Conservation (phyloP, 2,329 filamentous ascomycete species). For the Colletotrichum spaethianum region DNA sequence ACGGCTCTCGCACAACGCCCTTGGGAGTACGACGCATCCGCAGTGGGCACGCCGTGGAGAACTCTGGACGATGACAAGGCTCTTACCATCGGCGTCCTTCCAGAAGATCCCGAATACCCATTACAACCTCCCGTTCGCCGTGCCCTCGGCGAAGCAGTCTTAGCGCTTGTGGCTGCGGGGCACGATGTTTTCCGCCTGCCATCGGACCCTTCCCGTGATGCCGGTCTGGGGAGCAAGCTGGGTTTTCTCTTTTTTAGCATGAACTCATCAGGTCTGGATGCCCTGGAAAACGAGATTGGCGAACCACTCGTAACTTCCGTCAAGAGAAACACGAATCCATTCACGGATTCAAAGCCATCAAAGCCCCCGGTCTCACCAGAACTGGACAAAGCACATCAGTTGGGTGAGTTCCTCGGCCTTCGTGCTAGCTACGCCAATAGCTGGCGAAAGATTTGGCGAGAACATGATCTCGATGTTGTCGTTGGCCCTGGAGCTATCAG, state of each 20-base stretch:
- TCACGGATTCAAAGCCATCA: conserved; percentile 46
- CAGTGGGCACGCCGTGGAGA: conserved; percentile 62
- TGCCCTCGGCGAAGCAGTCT: conserved; percentile 57
- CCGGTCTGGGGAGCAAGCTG: conserved; percentile 49
- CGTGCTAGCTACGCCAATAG: conserved; percentile 48
- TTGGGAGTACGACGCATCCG: conserved; percentile 61
- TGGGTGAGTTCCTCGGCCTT: conserved; percentile 58
- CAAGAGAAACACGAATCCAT: conserved; percentile 38
- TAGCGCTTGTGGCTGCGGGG: conserved; percentile 56
- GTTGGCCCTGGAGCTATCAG: conserved; percentile 63
- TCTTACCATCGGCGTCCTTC: conserved; percentile 63
- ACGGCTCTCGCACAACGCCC: conserved; percentile 56
- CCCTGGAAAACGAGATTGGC: conserved; percentile 50
- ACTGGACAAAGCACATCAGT: conserved; percentile 52
- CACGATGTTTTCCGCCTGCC: conserved; percentile 58
- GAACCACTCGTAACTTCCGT: conserved; percentile 62
- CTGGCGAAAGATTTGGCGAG: conserved; percentile 59
- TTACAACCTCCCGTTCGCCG: conserved; percentile 66
- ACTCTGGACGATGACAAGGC: conserved; percentile 42
- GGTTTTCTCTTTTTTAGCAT: conserved; percentile 58
- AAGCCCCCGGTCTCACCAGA: conserved; percentile 48
- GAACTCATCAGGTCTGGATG: conserved; percentile 47
- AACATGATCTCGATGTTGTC: conserved; percentile 63
- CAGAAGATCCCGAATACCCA: conserved; percentile 62
- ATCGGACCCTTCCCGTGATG: conserved; percentile 48